Base-by-base conservation (phyloP, 2,329 filamentous ascomycete genomes). In the Arthrobotrys megalospora region DNA sequence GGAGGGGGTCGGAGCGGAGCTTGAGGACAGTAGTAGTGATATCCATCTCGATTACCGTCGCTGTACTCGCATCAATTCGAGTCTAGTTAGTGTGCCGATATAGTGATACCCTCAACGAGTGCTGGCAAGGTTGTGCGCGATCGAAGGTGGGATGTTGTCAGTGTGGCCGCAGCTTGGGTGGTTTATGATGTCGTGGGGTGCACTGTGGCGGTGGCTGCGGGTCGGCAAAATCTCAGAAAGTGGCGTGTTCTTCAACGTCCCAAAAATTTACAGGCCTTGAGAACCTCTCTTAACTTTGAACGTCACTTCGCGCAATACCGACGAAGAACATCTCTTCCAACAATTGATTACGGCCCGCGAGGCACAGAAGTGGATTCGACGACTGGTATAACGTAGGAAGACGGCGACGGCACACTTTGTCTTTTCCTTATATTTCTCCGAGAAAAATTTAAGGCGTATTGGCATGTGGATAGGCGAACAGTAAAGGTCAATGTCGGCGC, bases 11-110 rank as follows among this genome's bases (percentile, higher is more conserved):
- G 84, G 97, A 92, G 80, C 96, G 89, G 80, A 92, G 91, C 66
- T 90, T 90, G 83, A 94, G 89, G 81, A 98, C 87, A 80, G 93
- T 94, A 81, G 90, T 90, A 71, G 96, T 98, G 85, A 98, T 93
- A 80, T 97, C 93, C 95, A 98, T 97, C 79, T 73, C 82, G 67
- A 62, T 48, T 36, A 21, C n/a, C 32, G 65, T 36, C 16, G 8
- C 5, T n/a, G 45, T 36, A 16, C 38, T 32, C 24, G 21, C 32
- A 38, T 28, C 6, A 43, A 24, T 32, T 24, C 28, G 16, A 16
- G 34, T 19, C 28, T 8, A 19, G 16, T 24, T 19, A 19, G 7
- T 6, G 14, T 16, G 10, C 67, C 12, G 38, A 4, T 34, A 48
- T 53, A 5, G 38, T 3, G 6, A 32, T 53, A 10, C 19, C 55